Evolutionary conservation across 192 early-diverging fungal genomes (phyloP).

Genomic region (Coemansia sp.): DNA sequence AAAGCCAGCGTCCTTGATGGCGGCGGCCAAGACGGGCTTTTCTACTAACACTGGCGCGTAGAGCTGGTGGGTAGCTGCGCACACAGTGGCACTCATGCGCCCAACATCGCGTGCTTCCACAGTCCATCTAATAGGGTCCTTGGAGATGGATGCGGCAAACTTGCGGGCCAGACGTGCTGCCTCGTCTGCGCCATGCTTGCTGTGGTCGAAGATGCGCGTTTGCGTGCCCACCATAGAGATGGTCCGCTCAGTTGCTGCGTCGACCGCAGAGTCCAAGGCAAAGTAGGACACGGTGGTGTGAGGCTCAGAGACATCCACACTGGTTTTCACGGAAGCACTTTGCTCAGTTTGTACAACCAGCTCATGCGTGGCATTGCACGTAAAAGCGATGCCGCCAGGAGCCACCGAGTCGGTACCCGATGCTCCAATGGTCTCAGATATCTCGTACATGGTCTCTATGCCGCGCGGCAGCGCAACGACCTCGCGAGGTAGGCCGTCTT

Average conservation of each 20-base stretch:
- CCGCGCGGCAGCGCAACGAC: constrained; percentile 51
- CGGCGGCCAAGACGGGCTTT: not conserved
- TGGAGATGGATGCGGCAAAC: not conserved
- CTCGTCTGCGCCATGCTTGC: constrained; percentile 13
- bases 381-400: constrained; percentile 17
- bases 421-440: constrained; percentile 12
- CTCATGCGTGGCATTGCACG: constrained; percentile 44
- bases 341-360: constrained; percentile 45
- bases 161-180: not conserved
- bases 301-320: not conserved
- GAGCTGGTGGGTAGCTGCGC: constrained; percentile 35
- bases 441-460: constrained; percentile 42
- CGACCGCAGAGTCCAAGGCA: not conserved
- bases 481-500: constrained; percentile 44
- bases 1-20: constrained; percentile 10
- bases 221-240: not conserved
- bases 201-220: not conserved
- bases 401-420: not conserved
- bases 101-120: constrained; percentile 48
- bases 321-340: constrained; percentile 6
- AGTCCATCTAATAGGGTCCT: constrained; percentile 32
- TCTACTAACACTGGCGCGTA: constrained; percentile 34
- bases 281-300: not conserved
- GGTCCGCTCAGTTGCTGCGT: constrained; percentile 4
- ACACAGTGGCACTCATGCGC: constrained; percentile 16